A percentile compares a stretch with the other conserved stretches of the same genome.
Conservation (phyloP, 495 filamentous ascomycete species). For the Bacidia gigantensis region DNA sequence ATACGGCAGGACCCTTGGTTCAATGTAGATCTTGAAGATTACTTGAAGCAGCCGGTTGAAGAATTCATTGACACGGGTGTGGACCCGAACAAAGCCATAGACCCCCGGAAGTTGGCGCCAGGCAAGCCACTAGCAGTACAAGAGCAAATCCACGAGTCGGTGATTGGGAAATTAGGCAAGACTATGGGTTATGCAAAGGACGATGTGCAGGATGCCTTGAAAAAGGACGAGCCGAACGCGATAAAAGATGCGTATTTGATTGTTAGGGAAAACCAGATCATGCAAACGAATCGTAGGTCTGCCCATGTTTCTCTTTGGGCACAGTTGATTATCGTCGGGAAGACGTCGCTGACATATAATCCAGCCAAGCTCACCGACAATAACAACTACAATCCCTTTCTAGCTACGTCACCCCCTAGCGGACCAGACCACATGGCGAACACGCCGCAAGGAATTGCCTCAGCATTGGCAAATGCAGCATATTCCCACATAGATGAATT, state of each 20-base stretch:
- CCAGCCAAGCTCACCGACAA: constrained; percentile 29
- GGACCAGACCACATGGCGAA: constrained; percentile 24
- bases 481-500: constrained; percentile 9
- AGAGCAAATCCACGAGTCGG: constrained; percentile 78
- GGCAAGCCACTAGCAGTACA: constrained; percentile 64
- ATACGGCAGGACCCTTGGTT: constrained; percentile 96
- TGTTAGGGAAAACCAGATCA: constrained; percentile 92
- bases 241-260: constrained; percentile 99
- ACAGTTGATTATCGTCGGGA: neutral
- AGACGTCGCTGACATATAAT: constrained; percentile 22
- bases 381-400: constrained; percentile 24
- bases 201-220: constrained; percentile 87
- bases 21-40: constrained; percentile 65
- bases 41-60: constrained; percentile 78
- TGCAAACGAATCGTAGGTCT: constrained; percentile 74
- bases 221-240: constrained; percentile 82
- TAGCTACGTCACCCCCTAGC: constrained; percentile 38
- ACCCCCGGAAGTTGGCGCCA: constrained; percentile 60
- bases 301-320: neutral
- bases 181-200: constrained; percentile 94
- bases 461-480: constrained; percentile 10
- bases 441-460: constrained; percentile 21
- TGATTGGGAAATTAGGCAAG: constrained; percentile 87
- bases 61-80: constrained; percentile 89
- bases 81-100: constrained; percentile 79